Base-by-base conservation (phyloP, 2,329 filamentous ascomycete genomes). In the Xenosphaeropsis pyriputrescens region DNA sequence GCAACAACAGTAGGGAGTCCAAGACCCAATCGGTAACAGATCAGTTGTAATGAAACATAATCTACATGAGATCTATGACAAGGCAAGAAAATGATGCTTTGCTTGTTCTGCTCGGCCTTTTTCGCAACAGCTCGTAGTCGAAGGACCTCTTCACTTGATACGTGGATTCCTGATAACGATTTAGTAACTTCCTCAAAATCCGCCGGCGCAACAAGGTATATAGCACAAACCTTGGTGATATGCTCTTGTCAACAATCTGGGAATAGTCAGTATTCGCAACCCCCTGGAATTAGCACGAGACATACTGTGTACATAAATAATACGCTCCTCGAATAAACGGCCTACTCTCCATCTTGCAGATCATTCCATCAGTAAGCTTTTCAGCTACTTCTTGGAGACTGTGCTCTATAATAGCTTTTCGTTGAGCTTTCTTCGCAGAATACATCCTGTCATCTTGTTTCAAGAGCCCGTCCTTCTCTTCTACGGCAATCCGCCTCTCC, bases 271-370 rank as follows among this genome's bases (percentile, higher is more conserved):
- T 26, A 26, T 26, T 26, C 12, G 12, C 8, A 9, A 11, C 8
- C 12, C 12, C 22, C 8, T 26, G 8, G 22, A 26, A 3, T 11
- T 26, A 6, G 8, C 8, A 26, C 12, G 12, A 26, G 8, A 26
- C 22, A 26, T 26, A 26, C 22, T 96, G 89, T 1, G 88, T 93
- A 35, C 68, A 68, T 30, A 94, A 55, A 56, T 95, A 98, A 56
- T 96, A 96, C 34, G 91, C 89, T 17, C 85, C 76, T 35, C 91
- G 69, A 48, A 98, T 94, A 53, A 96, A 96, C 2, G 74, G 66
- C 55, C 88, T 93, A 65, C 81, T 93, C 59, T 98, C 91, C 70
- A 96, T 89, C 61, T 98, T 98, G 71, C 89, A 96, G 44, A 98
- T 95, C 91, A 98, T 96, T 45, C 80, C 75, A 53, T 94, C 85